These are phyloP conservation scores for Phaeomoniella chlamydospora DNA, from an alignment of 2,329 filamentous ascomycete species.

Conservation along the genomic window DNA sequence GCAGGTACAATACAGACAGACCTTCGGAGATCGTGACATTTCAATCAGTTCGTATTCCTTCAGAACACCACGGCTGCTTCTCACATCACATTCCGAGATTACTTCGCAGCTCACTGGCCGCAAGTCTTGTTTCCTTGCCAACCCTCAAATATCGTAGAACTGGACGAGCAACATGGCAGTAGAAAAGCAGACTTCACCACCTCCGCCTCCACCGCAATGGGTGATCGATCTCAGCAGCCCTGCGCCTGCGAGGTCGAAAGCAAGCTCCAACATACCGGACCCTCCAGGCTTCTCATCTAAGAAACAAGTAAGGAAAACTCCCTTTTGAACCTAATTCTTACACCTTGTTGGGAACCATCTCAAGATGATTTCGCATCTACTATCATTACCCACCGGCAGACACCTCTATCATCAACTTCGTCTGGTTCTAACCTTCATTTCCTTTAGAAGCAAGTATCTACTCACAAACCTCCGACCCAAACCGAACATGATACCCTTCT, in stretches of 20 bases:
- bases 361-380: too few relatives aligned
- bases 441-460: slow-evolving; percentile 14
- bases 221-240: slow-evolving; percentile 63
- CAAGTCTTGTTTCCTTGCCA: not conserved
- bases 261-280: slow-evolving; percentile 53
- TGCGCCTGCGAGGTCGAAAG: slow-evolving; percentile 51
- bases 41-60: too few relatives aligned
- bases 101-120: too few relatives aligned
- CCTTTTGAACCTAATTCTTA: too few relatives aligned
- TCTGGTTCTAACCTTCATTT: not conserved
- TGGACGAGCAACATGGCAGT: not conserved
- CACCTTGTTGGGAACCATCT: too few relatives aligned
- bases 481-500: slow-evolving; percentile 92
- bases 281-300: slow-evolving; percentile 66
- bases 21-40: too few relatives aligned
- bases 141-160: not conserved
- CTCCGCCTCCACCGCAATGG: slow-evolving; percentile 56
- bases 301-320: slow-evolving; percentile 29
- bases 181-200: slow-evolving; percentile 3
- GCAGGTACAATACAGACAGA: too few relatives aligned
- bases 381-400: too few relatives aligned
- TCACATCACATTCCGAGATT: too few relatives aligned
- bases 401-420: too few relatives aligned
- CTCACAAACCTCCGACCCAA: slow-evolving; percentile 9
- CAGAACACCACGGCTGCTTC: too few relatives aligned